Conservation (phyloP, 1,139 yeast genomes). For the Kluyveromyces sp. region DNA sequence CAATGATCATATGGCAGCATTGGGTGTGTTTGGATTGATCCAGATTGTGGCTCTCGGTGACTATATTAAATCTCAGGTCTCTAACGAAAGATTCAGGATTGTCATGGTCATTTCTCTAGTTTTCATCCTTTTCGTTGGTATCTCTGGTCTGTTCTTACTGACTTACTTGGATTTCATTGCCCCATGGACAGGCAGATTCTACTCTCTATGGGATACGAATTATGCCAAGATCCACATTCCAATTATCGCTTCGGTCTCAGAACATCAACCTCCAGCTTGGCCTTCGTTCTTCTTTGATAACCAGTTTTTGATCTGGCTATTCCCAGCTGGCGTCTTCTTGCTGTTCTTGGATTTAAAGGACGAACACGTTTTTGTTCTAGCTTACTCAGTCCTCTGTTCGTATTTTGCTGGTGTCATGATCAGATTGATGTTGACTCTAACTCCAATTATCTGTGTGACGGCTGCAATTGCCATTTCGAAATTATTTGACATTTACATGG, state of each 20-base stretch:
- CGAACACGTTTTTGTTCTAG: conserved; percentile 88
- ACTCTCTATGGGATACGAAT: conserved; percentile 95
- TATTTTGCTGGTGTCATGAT: conserved; percentile 99
- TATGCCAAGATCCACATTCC: conserved; percentile 98
- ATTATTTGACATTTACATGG: conserved; percentile 75
- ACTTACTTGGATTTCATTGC: conserved; percentile 93
- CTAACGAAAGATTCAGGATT: conserved; percentile 67
- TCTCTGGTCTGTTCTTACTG: conserved; percentile 65
- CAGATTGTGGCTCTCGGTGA: conserved; percentile 87
- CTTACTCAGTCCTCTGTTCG: conserved; percentile 84
- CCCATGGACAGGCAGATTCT: conserved; percentile 99
- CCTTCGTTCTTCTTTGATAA: conserved; percentile 95
- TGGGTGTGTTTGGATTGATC: conserved; percentile 92
- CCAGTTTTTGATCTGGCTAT: conserved; percentile 88
- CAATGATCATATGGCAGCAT: conserved; percentile 97
- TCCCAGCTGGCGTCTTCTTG: conserved; percentile 95
- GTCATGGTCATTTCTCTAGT: conserved; percentile 58
- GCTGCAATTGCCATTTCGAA: conserved; percentile 83
- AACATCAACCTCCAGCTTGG: conserved; percentile 99
- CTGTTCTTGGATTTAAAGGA: conserved; percentile 84
- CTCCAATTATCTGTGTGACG: conserved; percentile 91
- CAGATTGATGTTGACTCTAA: conserved; percentile 91
- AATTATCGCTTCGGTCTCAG: conserved; percentile 96
- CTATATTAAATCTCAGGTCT: conserved; percentile 67
- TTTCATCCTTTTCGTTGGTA: conserved; percentile 52